Conservation (phyloP, 2,329 filamentous ascomycete genomes). For the Passalora sequoiae region DNA sequence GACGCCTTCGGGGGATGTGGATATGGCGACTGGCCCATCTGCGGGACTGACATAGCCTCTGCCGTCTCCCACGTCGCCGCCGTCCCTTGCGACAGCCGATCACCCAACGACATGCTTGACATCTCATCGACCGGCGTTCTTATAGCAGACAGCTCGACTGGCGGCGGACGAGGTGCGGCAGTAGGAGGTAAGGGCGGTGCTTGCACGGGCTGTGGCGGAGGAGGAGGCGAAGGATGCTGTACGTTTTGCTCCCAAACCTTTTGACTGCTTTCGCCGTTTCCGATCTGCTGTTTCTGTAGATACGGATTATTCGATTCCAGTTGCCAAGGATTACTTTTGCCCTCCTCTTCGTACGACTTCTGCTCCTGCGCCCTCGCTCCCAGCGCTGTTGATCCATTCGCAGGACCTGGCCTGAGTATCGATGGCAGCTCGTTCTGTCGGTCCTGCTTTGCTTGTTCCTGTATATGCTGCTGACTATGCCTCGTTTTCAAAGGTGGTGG, state of each 20-base stretch:
- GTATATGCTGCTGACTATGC: slow-evolving; percentile 23
- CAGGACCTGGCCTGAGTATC: slow-evolving; percentile 25
- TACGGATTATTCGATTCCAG: slow-evolving; percentile 24
- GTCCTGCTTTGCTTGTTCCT: slow-evolving; percentile 15
- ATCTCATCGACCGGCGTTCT: slow-evolving; percentile 40
- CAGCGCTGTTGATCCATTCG: slow-evolving; percentile 9
- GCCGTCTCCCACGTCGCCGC: slow-evolving; percentile 22
- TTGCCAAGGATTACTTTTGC: slow-evolving; percentile 28
- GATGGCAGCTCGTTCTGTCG: slow-evolving; percentile 25
- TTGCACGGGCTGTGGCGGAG: slow-evolving; percentile 20
- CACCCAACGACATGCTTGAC: slow-evolving; percentile 34
- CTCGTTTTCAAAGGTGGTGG: slow-evolving; percentile 29
- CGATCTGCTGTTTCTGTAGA: slow-evolving; percentile 11
- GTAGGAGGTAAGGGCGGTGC: slow-evolving; percentile 20
- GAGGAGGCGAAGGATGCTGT: slow-evolving; percentile 11
- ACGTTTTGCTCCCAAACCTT: slow-evolving; percentile 37
- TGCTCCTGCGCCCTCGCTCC: slow-evolving; percentile 14
- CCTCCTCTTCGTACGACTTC: slow-evolving; percentile 23
- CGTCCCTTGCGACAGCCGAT: slow-evolving; percentile 13
- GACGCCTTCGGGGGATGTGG: slow-evolving; percentile 9
- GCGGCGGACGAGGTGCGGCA: slow-evolving; percentile 16
- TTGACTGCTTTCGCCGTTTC: slow-evolving; percentile 32
- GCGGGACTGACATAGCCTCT: slow-evolving; percentile 26
- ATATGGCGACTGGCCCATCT: slow-evolving; percentile 25
- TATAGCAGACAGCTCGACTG: slow-evolving; percentile 40